phyloP scores from a whole-genome alignment of 345 rosid species.

The Eucalyptus albens region DNA sequence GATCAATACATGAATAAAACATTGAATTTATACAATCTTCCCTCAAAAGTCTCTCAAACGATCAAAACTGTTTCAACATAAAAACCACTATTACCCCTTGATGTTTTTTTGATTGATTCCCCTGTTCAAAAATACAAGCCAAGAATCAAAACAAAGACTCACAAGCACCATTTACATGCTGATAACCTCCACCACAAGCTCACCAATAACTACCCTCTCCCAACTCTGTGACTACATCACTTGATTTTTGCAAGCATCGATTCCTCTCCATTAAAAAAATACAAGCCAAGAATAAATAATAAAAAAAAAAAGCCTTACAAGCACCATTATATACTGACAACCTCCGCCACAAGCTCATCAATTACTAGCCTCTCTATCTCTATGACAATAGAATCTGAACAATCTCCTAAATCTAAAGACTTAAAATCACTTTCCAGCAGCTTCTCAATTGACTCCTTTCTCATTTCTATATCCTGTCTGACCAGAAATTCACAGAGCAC shows the following conservation, averaged over 20 bases:
- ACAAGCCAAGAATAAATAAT: background rate
- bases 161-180: constrained; percentile 14
- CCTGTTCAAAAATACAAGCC: background rate
- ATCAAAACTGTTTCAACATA: background rate
- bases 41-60: background rate
- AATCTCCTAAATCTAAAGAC: constrained; percentile 49
- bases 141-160: constrained; percentile 1
- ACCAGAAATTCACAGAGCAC: constrained; percentile 35
- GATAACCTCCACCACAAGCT: constrained; percentile 44
- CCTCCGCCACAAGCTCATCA: constrained; percentile 54
- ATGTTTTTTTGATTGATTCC: background rate
- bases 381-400: constrained; percentile 37
- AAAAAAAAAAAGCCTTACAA: background rate
- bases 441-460: constrained; percentile 12
- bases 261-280: background rate
- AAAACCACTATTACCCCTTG: background rate
- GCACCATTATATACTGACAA: constrained; percentile 20
- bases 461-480: constrained; percentile 28
- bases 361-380: constrained; percentile 61
- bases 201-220: constrained; percentile 61
- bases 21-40: background rate
- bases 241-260: background rate
- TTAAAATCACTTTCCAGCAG: constrained; percentile 32
- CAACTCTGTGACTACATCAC: background rate
- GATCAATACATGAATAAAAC: background rate